Conservation (phyloP, 139 green algal species). For the Tetraselmis striata region DNA sequence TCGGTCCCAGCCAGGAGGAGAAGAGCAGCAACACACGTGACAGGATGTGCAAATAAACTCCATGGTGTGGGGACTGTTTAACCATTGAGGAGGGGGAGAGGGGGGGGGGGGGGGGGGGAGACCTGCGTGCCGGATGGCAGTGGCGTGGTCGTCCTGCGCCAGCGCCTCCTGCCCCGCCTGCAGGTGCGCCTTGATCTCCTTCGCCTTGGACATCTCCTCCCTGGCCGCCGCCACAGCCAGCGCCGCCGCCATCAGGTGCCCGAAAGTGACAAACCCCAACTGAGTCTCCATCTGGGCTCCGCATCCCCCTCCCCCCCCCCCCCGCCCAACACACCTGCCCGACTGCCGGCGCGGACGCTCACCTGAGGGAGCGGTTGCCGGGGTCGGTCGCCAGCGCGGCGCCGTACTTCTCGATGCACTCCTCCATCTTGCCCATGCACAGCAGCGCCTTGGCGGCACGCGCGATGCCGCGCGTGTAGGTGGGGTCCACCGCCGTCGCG, state of each 20-base stretch:
- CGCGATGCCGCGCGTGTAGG: slow-evolving; percentile 12
- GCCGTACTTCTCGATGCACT: slow-evolving; percentile 4
- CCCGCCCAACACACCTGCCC: too few relatives aligned
- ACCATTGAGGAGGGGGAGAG: too few relatives aligned
- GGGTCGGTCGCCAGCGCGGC: neutral
- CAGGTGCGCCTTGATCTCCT: neutral
- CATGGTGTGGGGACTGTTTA: too few relatives aligned
- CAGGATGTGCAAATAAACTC: too few relatives aligned
- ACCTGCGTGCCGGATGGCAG: neutral
- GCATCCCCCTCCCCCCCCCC: too few relatives aligned
- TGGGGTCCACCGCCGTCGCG: slow-evolving; percentile 13
- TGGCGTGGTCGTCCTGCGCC: neutral
- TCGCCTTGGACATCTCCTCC: neutral
- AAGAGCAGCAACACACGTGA: too few relatives aligned
- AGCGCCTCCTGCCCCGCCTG: neutral
- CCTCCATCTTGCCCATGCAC: slow-evolving; percentile 21
- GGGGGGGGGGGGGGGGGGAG: too few relatives aligned
- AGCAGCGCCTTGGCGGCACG: slow-evolving; percentile 23
- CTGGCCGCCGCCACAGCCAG: too few relatives aligned
- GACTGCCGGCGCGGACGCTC: neutral
- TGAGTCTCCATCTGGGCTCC: too few relatives aligned
- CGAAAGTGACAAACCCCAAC: too few relatives aligned
- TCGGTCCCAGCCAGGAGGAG: too few relatives aligned
- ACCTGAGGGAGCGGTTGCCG: neutral
- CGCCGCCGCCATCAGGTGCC: too few relatives aligned